Percentiles rank a stretch among this genome's conserved stretches.
phyloP scores from a whole-genome alignment of 768 basidiomycete species.

The Gloeopeniophorella convolvens region DNA sequence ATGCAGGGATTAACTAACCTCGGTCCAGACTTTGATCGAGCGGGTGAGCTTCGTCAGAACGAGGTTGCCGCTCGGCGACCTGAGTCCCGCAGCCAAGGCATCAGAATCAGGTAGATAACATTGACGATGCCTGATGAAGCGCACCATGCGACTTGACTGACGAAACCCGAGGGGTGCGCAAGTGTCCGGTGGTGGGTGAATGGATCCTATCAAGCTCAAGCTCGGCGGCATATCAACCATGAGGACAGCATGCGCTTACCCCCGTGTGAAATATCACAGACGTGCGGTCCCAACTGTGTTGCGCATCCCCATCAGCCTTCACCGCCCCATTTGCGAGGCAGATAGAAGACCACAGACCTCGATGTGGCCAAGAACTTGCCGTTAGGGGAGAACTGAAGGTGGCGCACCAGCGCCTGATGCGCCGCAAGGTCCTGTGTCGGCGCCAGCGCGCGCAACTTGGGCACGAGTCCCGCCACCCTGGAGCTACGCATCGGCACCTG shows the following conservation, averaged over 20 bases:
- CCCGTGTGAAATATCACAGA: conserved; percentile 60
- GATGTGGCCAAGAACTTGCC: conserved; percentile 70
- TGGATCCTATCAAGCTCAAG: conserved; percentile 37
- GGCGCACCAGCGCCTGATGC: conserved; percentile 61
- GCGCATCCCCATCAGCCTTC: neutral
- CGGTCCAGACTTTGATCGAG: conserved; percentile 67
- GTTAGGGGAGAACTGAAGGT: conserved; percentile 72
- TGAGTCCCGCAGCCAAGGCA: conserved; percentile 22
- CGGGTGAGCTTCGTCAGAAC: conserved; percentile 60
- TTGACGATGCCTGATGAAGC: conserved; percentile 6
- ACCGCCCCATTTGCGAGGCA: neutral
- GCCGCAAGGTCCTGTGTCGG: conserved; percentile 55
- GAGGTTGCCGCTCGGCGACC: conserved; percentile 58
- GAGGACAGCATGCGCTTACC: conserved; percentile 32
- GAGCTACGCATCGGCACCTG: conserved; percentile 39
- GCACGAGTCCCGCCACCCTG: conserved; percentile 48
- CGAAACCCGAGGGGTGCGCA: conserved; percentile 64
- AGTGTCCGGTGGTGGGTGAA: conserved; percentile 56
- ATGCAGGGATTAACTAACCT: conserved; percentile 36
- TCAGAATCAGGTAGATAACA: neutral
- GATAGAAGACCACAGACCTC: conserved; percentile 34
- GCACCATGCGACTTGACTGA: conserved; percentile 71
- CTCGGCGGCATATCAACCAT: neutral
- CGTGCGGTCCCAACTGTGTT: conserved; percentile 60
- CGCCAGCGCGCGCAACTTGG: conserved; percentile 47